These are phyloP conservation scores for Acer saccharum DNA, from an alignment of 345 rosid genomes.

Conservation along the genomic window DNA sequence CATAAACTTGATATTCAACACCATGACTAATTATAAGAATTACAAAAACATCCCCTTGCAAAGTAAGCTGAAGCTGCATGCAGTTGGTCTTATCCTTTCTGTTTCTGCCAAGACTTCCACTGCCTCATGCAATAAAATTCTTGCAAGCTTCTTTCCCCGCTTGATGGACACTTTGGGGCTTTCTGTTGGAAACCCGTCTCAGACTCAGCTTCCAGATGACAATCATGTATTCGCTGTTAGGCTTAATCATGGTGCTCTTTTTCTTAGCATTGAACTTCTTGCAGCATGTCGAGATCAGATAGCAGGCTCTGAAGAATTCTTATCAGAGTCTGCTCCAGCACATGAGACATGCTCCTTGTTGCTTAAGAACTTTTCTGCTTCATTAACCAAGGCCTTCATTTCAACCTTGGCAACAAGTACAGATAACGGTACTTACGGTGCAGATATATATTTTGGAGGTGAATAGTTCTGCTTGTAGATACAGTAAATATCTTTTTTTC, in stretches of 20 bases:
- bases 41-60: conserved; percentile 48
- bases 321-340: conserved; percentile 26
- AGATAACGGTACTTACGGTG: conserved; percentile 33
- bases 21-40: conserved; percentile 43
- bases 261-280: conserved; percentile 70
- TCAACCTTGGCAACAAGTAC: conserved; percentile 37
- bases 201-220: conserved; percentile 28
- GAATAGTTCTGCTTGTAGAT: conserved; percentile 33
- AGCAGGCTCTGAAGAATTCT: conserved; percentile 29
- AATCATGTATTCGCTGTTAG: conserved; percentile 32
- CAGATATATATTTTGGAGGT: conserved; percentile 69
- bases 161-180: conserved; percentile 61
- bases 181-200: conserved; percentile 36
- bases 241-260: conserved; percentile 63
- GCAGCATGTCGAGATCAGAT: conserved; percentile 67
- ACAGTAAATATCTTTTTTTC: conserved; percentile 16
- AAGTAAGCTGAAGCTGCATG: conserved; percentile 58
- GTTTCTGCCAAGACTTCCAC: conserved; percentile 65
- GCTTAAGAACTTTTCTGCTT: conserved; percentile 47
- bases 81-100: conserved; percentile 62
- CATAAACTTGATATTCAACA: conserved; percentile 53
- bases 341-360: conserved; percentile 53
- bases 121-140: conserved; percentile 61
- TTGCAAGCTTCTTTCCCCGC: conserved; percentile 53
- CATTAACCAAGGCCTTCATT: conserved; percentile 50